Evolutionary conservation across 495 filamentous ascomycete species (phyloP).

Genomic region (Bathelium albidoporum): DNA sequence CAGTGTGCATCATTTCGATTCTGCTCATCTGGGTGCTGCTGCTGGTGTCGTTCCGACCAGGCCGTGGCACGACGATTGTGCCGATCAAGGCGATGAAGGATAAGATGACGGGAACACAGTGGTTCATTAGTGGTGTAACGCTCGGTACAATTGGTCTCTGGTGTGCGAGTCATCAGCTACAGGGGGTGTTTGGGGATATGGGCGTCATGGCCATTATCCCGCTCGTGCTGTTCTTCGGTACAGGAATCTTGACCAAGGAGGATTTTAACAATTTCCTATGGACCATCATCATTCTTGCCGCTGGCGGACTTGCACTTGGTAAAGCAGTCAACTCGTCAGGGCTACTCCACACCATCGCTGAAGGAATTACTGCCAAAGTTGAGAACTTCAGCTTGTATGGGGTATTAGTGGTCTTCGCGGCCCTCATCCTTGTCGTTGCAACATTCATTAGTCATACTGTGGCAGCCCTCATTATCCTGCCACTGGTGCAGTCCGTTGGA

Average conservation of each 20-base stretch:
- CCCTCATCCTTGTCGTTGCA: conserved; percentile 81
- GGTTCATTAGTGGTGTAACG: conserved; percentile 80
- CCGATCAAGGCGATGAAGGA: conserved; percentile 84
- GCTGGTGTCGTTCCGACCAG: conserved; percentile 71
- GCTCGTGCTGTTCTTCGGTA: conserved; percentile 90
- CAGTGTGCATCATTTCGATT: conserved; percentile 84
- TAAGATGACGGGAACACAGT: conserved; percentile 78
- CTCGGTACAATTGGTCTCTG: conserved; percentile 81
- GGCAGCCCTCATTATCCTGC: conserved; percentile 87
- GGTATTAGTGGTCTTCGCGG: conserved; percentile 75
- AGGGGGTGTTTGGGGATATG: conserved; percentile 89
- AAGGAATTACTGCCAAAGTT: conserved; percentile 59
- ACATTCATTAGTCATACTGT: conserved; percentile 99
- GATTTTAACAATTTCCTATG: conserved; percentile 99
- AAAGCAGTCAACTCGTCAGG: conserved; percentile 92
- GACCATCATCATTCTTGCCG: conserved; percentile 98
- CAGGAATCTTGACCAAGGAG: conserved; percentile 95
- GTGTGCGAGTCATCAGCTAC: conserved; percentile 84
- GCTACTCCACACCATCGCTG: conserved; percentile 80
- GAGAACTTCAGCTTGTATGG: conserved; percentile 75
- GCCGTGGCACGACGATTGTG: conserved; percentile 78
- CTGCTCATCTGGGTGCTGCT: conserved; percentile 82
- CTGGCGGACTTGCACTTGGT: conserved; percentile 83
- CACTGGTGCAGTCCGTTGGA: conserved; percentile 78
- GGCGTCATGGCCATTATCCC: conserved; percentile 95